Evolutionary conservation across 2,329 filamentous ascomycete species (phyloP).

Genomic region (Tolypocladium sp.): DNA sequence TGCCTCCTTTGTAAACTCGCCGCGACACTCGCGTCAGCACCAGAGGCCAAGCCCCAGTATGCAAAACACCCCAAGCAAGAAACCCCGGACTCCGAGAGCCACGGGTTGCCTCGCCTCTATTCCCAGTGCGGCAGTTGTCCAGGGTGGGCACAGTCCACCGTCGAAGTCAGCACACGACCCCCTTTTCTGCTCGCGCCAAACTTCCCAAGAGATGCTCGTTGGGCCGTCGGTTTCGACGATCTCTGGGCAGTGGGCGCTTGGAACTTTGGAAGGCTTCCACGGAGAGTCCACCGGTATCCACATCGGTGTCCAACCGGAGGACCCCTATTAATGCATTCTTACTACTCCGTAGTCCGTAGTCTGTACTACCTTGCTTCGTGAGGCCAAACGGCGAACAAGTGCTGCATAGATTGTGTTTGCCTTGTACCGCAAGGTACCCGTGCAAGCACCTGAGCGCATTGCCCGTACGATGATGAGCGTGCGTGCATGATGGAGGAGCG

Average conservation of each 20-base stretch:
- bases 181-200: neutral
- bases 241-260: neutral
- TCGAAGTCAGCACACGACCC: neutral
- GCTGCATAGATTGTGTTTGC: too few relatives aligned
- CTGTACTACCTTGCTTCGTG: too few relatives aligned
- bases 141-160: neutral
- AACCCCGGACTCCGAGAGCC: neutral
- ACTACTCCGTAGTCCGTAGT: too few relatives aligned
- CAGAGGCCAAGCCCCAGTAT: neutral
- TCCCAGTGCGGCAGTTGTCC: slow-evolving; percentile 3
- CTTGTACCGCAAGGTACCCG: too few relatives aligned
- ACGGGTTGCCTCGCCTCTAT: neutral
- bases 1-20: neutral
- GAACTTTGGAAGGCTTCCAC: neutral
- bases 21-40: neutral
- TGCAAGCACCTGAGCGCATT: too few relatives aligned
- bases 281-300: neutral
- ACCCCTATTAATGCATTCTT: neutral
- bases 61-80: neutral
- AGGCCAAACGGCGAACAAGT: too few relatives aligned
- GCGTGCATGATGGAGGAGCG: too few relatives aligned
- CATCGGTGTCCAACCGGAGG: neutral
- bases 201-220: neutral
- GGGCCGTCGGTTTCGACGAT: neutral
- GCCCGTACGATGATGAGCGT: too few relatives aligned